These are phyloP conservation scores for Ophiocordyceps camponoti-leonardi DNA, from an alignment of 2,329 filamentous ascomycete species.

Conservation along the genomic window DNA sequence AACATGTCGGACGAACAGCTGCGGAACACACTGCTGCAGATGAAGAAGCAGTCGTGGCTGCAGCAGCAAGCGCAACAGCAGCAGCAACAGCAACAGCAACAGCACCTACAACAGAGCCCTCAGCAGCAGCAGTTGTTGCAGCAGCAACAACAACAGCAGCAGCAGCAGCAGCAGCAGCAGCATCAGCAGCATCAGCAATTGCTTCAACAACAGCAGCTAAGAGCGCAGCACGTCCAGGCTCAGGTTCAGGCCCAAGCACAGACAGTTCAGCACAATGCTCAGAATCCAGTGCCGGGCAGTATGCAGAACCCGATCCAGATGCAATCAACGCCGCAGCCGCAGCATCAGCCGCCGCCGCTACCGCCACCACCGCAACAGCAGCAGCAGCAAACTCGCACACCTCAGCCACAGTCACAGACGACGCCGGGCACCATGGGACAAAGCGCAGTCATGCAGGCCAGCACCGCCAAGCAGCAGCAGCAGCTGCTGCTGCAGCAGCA, in stretches of 20 bases:
- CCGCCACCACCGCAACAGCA: conserved; percentile 14
- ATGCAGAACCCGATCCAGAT: conserved; percentile 35
- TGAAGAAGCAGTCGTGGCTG: conserved; percentile 15
- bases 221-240: conserved; percentile 6
- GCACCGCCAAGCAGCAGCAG: conserved; percentile 11
- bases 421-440: conserved; percentile 27
- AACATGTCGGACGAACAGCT: conserved; percentile 17
- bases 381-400: conserved; percentile 19
- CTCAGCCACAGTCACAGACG: conserved; percentile 20
- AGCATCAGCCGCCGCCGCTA: conserved; percentile 20
- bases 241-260: conserved; percentile 11
- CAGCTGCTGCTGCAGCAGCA: background rate
- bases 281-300: conserved; percentile 20
- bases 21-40: conserved; percentile 12
- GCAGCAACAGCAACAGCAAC: conserved; percentile 11
- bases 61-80: conserved; percentile 4
- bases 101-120: conserved; percentile 9
- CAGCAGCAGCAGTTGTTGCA: conserved; percentile 7
- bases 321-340: conserved; percentile 40
- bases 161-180: conserved; percentile 16
- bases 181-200: conserved; percentile 12
- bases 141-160: conserved; percentile 13
- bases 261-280: conserved; percentile 16
- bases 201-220: conserved; percentile 8
- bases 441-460: conserved; percentile 12